A percentile compares a stretch with the other conserved stretches of the same genome.
Evolutionary conservation across 257 asterid species (phyloP).

Genomic region (Linderniella brevidens): DNA sequence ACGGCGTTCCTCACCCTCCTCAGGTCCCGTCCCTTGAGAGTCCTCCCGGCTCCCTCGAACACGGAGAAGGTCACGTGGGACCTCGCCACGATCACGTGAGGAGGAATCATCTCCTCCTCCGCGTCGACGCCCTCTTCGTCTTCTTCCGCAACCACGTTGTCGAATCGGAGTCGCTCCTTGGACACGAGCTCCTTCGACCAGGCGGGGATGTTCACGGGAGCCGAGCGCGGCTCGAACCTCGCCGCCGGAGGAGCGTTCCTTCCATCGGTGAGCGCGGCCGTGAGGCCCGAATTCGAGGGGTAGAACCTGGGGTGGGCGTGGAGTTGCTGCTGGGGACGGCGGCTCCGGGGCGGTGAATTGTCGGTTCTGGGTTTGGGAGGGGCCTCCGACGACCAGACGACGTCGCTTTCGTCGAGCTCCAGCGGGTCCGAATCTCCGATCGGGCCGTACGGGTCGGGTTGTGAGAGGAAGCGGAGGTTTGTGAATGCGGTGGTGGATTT

Average conservation of each 20-base stretch:
- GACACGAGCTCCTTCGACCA: slow-evolving; percentile 34
- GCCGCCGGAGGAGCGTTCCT: slow-evolving; percentile 12
- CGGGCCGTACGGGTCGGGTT: slow-evolving; percentile 25
- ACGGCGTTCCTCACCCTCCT: slow-evolving; percentile 79
- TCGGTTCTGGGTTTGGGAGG: slow-evolving; percentile 16
- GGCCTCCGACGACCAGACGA: slow-evolving; percentile 53
- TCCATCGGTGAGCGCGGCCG: slow-evolving; percentile 42
- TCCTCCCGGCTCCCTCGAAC: slow-evolving; percentile 82
- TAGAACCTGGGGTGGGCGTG: slow-evolving; percentile 9
- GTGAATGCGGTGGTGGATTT: slow-evolving; percentile 26
- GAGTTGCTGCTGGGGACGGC: slow-evolving; percentile 13
- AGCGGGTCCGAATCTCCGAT: slow-evolving; percentile 13
- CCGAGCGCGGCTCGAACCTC: slow-evolving; percentile 43
- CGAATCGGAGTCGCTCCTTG: slow-evolving; percentile 14
- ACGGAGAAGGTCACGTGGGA: slow-evolving; percentile 86
- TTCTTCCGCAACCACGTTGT: slow-evolving; percentile 17
- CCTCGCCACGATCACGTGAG: slow-evolving; percentile 83
- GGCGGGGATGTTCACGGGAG: slow-evolving; percentile 64
- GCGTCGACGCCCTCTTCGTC: slow-evolving; percentile 16
- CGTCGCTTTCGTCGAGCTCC: slow-evolving; percentile 77
- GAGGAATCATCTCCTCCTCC: slow-evolving; percentile 66
- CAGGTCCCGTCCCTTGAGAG: slow-evolving; percentile 76
- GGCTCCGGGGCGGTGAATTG: slow-evolving; percentile 15
- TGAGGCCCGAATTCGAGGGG: slow-evolving; percentile 36
- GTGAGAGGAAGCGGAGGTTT: slow-evolving; percentile 31